These are phyloP conservation scores for Phytophthora pistaciae DNA, from an alignment of 352 stramenopile genomes.

Conservation along the genomic window DNA sequence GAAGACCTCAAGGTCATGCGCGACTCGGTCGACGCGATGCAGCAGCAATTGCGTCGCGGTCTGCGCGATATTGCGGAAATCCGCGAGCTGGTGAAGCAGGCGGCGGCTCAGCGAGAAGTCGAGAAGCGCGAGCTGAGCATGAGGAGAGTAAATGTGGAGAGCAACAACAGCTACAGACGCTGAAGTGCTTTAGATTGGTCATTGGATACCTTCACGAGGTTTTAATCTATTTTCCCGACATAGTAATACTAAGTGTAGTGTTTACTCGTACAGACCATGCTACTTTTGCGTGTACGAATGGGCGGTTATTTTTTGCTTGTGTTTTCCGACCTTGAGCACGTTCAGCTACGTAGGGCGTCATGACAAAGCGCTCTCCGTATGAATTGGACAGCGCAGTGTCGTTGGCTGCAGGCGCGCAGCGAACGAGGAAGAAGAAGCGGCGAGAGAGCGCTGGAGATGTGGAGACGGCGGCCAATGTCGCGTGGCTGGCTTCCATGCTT, in stretches of 20 bases:
- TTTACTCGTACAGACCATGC: conserved; percentile 13
- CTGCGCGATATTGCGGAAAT: conserved; percentile 38
- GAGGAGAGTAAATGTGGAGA: not conserved
- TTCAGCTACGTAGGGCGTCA: conserved; percentile 2
- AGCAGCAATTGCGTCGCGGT: conserved; percentile 36
- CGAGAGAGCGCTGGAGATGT: conserved; percentile 13
- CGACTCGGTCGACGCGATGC: conserved; percentile 39
- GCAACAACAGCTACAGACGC: not conserved
- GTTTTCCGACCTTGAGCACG: conserved; percentile 7
- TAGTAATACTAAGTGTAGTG: conserved; percentile 16
- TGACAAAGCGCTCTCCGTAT: conserved; percentile 57
- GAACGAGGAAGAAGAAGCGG: conserved; percentile 33
- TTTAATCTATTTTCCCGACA: not conserved
- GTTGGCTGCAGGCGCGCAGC: conserved; percentile 6
- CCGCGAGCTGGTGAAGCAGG: conserved; percentile 30
- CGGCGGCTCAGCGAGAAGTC: conserved; percentile 8
- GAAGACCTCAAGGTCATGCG: conserved; percentile 34
- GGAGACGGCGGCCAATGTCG: conserved; percentile 25
- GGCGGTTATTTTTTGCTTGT: conserved; percentile 10
- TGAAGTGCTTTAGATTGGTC: not conserved
- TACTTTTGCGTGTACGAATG: conserved; percentile 17
- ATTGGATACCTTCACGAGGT: conserved; percentile 20
- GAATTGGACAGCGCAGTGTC: conserved; percentile 26
- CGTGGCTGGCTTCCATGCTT: conserved; percentile 36
- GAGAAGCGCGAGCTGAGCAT: conserved; percentile 7